Conservation (phyloP, 352 stramenopile species). For the Pythium sukuiense region DNA sequence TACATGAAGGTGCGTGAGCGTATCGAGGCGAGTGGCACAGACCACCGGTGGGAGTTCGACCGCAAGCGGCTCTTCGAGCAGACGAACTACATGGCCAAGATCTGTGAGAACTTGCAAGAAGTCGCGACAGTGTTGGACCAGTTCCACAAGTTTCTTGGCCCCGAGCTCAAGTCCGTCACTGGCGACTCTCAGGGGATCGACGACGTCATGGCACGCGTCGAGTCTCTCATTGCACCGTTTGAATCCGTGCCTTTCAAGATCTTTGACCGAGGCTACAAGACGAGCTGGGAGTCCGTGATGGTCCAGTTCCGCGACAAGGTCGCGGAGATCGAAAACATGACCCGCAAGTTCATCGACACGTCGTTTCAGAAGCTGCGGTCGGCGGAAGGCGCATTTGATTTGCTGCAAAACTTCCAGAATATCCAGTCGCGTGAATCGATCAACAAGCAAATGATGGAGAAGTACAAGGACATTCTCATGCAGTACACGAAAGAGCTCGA, state of each 20-base stretch:
- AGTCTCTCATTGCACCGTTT: conserved; percentile 84
- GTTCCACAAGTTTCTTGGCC: conserved; percentile 95
- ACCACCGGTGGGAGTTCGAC: conserved; percentile 96
- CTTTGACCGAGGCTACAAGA: conserved; percentile 94
- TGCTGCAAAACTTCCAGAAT: conserved; percentile 97
- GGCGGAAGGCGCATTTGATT: conserved; percentile 93
- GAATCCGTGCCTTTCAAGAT: conserved; percentile 92
- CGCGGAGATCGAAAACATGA: conserved; percentile 95
- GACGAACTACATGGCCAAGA: conserved; percentile 96
- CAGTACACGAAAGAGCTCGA: conserved; percentile 96
- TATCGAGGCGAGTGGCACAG: conserved; percentile 93
- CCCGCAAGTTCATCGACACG: conserved; percentile 93
- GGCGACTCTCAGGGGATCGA: conserved; percentile 94
- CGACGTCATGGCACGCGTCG: conserved; percentile 90
- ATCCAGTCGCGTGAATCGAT: conserved; percentile 95
- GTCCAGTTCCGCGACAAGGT: conserved; percentile 93
- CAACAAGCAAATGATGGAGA: conserved; percentile 96
- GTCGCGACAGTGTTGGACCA: conserved; percentile 92
- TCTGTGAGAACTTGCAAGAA: conserved; percentile 94
- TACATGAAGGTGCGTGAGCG: conserved; percentile 94
- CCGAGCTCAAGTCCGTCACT: conserved; percentile 95
- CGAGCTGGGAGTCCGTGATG: conserved; percentile 94
- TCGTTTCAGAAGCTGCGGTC: conserved; percentile 95
- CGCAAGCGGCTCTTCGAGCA: conserved; percentile 94
- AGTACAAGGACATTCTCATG: conserved; percentile 96